Evolutionary conservation across 805 yeast genomes (phyloP).

Genomic region (Ogataea ganodermae): DNA sequence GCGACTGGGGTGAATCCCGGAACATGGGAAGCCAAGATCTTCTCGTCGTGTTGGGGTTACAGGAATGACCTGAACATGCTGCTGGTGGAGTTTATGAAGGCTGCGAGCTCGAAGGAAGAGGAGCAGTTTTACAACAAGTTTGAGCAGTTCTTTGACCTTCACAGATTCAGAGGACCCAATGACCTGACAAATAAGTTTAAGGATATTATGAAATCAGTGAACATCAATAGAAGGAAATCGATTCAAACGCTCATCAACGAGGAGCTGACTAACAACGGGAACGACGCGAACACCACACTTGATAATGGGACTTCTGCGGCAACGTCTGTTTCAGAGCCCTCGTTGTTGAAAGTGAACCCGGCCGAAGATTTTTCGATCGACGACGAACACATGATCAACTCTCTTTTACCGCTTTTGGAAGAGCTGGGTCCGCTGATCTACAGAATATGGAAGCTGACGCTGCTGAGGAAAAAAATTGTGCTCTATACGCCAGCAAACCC

Average conservation of each 20-base stretch:
- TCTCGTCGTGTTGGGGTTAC: slow-evolving; percentile 47
- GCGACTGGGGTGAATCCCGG: slow-evolving; percentile 7
- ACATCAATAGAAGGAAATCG: slow-evolving; percentile 24
- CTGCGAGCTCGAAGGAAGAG: slow-evolving; percentile 17
- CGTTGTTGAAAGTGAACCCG: slow-evolving; percentile 9
- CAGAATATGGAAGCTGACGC: slow-evolving; percentile 61
- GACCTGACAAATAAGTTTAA: slow-evolving; percentile 25
- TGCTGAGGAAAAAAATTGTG: slow-evolving; percentile 58
- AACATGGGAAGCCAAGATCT: slow-evolving; percentile 45
- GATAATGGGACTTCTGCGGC: slow-evolving; percentile 24
- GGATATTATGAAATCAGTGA: slow-evolving; percentile 26
- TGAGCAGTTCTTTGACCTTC: slow-evolving; percentile 32
- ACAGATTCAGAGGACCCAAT: slow-evolving; percentile 36
- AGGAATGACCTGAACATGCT: slow-evolving; percentile 36
- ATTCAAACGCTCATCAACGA: slow-evolving; percentile 24
- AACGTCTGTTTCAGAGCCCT: slow-evolving; percentile 20
- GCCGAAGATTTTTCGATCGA: slow-evolving; percentile 19
- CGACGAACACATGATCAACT: slow-evolving; percentile 46
- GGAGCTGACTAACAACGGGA: slow-evolving; percentile 15
- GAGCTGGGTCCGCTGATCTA: slow-evolving; percentile 66
- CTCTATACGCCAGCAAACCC: slow-evolving; percentile 38
- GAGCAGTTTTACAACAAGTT: slow-evolving; percentile 23
- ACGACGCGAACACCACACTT: slow-evolving; percentile 13
- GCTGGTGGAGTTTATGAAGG: slow-evolving; percentile 32
- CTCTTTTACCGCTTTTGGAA: slow-evolving; percentile 48